Conservation (phyloP, 306 rosid species). For the Glycine soja region DNA sequence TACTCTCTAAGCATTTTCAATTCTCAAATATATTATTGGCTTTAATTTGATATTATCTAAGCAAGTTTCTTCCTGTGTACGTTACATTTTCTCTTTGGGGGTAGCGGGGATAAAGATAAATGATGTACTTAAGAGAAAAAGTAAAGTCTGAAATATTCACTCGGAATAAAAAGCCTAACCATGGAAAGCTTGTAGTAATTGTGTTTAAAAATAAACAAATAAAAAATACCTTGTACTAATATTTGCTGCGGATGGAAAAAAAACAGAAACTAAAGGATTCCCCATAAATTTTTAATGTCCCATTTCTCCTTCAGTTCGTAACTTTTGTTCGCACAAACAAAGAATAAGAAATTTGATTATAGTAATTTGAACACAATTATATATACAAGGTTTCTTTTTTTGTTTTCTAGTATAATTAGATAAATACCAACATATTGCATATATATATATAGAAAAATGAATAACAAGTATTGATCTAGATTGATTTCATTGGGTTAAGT, state of each 20-base stretch:
- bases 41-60: slow-evolving; percentile 29
- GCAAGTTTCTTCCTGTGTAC: background rate
- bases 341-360: slow-evolving; percentile 18
- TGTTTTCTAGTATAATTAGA: background rate
- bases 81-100: background rate
- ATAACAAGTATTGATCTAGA: no score
- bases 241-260: slow-evolving; percentile 3
- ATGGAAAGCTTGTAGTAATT: background rate
- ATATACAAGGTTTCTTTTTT: background rate
- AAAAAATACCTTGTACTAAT: background rate
- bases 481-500: no score
- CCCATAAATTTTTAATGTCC: background rate
- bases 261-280: background rate
- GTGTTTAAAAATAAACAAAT: background rate
- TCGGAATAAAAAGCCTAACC: background rate
- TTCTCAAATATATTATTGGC: slow-evolving; percentile 22
- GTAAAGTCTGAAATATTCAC: no score
- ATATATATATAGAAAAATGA: background rate
- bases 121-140: no score
- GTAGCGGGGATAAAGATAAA: no score
- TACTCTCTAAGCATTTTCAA: slow-evolving; percentile 1
- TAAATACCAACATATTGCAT: background rate
- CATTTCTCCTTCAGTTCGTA: slow-evolving; percentile 10
- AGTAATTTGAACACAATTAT: background rate
- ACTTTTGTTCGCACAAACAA: background rate